These are phyloP conservation scores for Pseudocercospora eumusae DNA, from an alignment of 2,329 filamentous ascomycete genomes.

Conservation along the genomic window DNA sequence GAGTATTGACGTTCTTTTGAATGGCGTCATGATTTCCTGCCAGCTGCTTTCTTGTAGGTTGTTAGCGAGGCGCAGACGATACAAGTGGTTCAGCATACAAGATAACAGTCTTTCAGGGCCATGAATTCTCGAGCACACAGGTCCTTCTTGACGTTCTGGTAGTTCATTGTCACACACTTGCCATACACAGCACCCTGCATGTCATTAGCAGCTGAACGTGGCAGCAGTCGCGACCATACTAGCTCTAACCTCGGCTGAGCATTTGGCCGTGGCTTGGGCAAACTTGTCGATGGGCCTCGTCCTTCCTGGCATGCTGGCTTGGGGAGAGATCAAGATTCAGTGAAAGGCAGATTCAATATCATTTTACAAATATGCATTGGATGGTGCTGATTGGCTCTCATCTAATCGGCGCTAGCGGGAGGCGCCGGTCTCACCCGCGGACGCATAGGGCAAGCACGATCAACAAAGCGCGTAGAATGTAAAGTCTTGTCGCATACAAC, in stretches of 20 bases:
- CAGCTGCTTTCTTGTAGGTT: conserved; percentile 32
- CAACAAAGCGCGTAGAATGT: conserved; percentile 15
- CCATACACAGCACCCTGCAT: conserved; percentile 78
- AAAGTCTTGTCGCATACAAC: conserved; percentile 8
- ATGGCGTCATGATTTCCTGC: too few species aligned
- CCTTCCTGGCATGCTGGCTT: conserved; percentile 44
- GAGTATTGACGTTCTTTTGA: neutral
- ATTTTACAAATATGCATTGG: neutral
- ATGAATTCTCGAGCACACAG: conserved; percentile 87
- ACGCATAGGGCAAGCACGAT: conserved; percentile 6
- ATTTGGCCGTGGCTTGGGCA: conserved; percentile 65
- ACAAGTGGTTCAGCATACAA: conserved; percentile 57
- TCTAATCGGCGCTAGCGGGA: neutral
- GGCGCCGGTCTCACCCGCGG: neutral
- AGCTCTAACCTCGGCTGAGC: conserved; percentile 61
- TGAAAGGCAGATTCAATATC: neutral
- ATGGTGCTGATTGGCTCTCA: neutral
- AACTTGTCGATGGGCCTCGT: conserved; percentile 69
- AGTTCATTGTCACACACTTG: conserved; percentile 87
- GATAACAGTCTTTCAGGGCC: conserved; percentile 80
- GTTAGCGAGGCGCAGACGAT: neutral
- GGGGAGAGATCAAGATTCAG: conserved; percentile 5
- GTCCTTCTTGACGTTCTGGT: conserved; percentile 85
- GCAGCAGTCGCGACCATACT: neutral
- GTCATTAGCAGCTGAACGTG: conserved; percentile 10